phyloP scores from a whole-genome alignment of 2,329 filamentous ascomycete species.

The Ceratocystis colombiana region DNA sequence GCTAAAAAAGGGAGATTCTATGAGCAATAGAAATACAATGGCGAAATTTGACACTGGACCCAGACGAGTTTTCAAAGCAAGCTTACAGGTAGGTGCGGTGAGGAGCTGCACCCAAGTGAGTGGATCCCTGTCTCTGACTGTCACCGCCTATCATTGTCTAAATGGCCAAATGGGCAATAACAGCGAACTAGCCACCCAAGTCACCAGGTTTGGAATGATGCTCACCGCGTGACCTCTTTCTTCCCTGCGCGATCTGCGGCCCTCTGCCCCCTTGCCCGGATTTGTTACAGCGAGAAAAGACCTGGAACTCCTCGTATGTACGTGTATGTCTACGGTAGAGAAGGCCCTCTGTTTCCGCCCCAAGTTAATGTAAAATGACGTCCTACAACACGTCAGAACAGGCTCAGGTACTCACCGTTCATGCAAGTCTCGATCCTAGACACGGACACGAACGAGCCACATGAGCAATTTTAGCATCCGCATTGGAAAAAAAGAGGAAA shows the following conservation, averaged over 20 bases:
- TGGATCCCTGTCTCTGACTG: neutral
- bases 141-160: constrained; percentile 14
- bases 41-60: neutral
- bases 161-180: constrained; percentile 7
- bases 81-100: too few species aligned
- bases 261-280: neutral
- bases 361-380: neutral
- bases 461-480: constrained; percentile 12
- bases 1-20: neutral
- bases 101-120: too few species aligned
- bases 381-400: neutral
- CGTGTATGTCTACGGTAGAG: neutral
- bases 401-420: constrained; percentile 1
- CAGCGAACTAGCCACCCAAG: neutral
- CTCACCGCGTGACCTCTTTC: constrained; percentile 9
- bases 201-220: neutral
- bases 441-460: constrained; percentile 8
- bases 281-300: neutral
- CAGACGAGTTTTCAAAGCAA: neutral
- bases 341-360: neutral
- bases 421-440: constrained; percentile 7
- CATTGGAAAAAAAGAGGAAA: neutral
- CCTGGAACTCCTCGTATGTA: neutral
- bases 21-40: neutral
- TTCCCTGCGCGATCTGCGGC: constrained; percentile 2